phyloP scores from a whole-genome alignment of 2,329 filamentous ascomycete species.

The Thelonectria discophora region DNA sequence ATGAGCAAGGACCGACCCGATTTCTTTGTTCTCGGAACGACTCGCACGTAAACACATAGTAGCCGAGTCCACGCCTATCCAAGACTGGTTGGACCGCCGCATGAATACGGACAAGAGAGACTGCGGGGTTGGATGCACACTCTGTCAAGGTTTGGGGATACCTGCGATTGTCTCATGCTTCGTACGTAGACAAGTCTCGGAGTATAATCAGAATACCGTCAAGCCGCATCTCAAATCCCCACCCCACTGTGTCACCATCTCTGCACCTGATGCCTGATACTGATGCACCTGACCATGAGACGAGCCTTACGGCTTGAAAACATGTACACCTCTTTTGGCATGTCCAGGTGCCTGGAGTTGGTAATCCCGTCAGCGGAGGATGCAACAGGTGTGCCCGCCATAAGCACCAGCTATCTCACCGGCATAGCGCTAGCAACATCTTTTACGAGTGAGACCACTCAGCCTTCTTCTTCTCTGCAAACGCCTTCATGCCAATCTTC shows the following conservation, averaged over 20 bases:
- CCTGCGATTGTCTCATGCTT: too few species aligned
- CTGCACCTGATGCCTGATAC: background rate
- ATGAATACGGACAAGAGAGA: constrained; percentile 9
- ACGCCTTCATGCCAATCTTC: constrained; percentile 96
- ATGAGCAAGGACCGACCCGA: background rate
- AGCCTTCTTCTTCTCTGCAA: constrained; percentile 92
- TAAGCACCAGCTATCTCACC: constrained; percentile 22
- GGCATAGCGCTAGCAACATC: constrained; percentile 6
- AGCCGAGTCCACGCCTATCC: constrained; percentile 2
- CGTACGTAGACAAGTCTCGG: too few species aligned
- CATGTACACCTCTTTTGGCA: background rate
- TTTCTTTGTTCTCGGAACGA: background rate
- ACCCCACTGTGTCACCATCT: background rate
- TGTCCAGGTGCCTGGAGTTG: background rate
- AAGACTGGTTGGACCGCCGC: constrained; percentile 15
- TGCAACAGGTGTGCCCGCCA: constrained; percentile 3
- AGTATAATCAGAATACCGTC: background rate
- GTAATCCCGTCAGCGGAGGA: constrained; percentile 5
- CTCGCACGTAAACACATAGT: background rate
- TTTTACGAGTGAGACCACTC: constrained; percentile 84
- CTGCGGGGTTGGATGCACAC: constrained; percentile 6
- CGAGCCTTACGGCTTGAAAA: constrained; percentile 10
- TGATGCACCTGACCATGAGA: background rate
- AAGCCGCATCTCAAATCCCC: background rate
- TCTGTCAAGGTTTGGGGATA: background rate